Evolutionary conservation across 2,329 filamentous ascomycete genomes (phyloP).

Genomic region (Exophiala sp.): DNA sequence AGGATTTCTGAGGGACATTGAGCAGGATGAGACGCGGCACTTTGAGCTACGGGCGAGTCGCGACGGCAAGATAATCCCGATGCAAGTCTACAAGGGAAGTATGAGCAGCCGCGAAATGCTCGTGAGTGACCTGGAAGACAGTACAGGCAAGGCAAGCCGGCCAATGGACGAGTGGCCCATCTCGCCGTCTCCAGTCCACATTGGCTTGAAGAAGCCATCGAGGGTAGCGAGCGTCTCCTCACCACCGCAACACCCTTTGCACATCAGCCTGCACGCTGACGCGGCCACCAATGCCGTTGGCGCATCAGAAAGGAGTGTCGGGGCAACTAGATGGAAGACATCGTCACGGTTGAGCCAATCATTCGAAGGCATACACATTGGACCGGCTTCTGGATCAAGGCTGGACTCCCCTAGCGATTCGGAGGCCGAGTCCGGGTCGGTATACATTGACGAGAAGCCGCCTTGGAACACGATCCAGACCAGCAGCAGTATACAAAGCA

Average conservation of each 20-base stretch:
- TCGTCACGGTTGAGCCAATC: neutral
- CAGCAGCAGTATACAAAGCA: conserved; percentile 4
- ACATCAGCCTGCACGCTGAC: conserved; percentile 5
- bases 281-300: neutral
- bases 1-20: conserved; percentile 32
- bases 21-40: conserved; percentile 65
- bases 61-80: conserved; percentile 24
- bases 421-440: conserved; percentile 1
- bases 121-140: neutral
- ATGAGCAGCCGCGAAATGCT: neutral
- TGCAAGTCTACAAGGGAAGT: conserved; percentile 19
- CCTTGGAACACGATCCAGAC: conserved; percentile 14
- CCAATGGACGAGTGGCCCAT: conserved; percentile 9
- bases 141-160: neutral
- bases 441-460: conserved; percentile 5
- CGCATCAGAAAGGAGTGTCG: neutral
- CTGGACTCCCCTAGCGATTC: conserved; percentile 11
- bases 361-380: conserved; percentile 4
- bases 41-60: conserved; percentile 56
- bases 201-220: neutral
- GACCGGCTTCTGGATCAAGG: conserved; percentile 2
- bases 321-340: neutral
- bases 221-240: neutral
- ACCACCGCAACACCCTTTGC: conserved; percentile 5
- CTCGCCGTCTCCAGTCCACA: neutral